Conservation (phyloP, 2,329 filamentous ascomycete species). For the Cladophialophora exuberans region DNA sequence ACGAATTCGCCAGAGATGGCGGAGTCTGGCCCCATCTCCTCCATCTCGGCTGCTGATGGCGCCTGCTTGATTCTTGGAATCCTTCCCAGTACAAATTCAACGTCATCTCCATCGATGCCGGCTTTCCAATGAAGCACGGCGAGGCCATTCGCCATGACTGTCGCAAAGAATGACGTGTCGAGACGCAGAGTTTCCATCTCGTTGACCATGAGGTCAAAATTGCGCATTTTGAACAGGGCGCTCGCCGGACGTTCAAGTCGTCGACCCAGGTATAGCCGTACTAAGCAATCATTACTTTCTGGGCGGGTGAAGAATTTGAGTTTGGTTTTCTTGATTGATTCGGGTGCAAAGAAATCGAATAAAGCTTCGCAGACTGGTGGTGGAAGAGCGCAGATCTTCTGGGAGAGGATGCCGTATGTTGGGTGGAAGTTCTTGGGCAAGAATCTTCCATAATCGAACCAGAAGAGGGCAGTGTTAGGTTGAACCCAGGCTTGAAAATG, state of each 20-base stretch:
- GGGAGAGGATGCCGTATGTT: neutral
- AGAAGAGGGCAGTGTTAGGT: neutral
- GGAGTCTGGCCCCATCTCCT: no score
- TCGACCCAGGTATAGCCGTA: constrained; percentile 54
- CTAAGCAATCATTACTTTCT: constrained; percentile 50
- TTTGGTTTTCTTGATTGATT: neutral
- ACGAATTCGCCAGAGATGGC: neutral
- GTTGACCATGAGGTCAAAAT: constrained; percentile 35
- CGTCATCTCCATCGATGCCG: constrained; percentile 55
- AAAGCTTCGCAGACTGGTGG: neutral
- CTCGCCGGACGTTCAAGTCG: constrained; percentile 15
- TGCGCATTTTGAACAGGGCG: constrained; percentile 11
- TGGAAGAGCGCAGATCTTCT: neutral
- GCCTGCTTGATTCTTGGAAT: neutral
- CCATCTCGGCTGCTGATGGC: no score
- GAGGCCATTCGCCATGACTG: constrained; percentile 54
- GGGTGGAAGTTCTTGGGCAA: neutral
- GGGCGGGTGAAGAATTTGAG: neutral
- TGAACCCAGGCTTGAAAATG: neutral
- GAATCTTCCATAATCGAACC: neutral
- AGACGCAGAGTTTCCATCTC: constrained; percentile 53
- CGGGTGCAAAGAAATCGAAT: neutral
- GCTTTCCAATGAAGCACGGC: constrained; percentile 56
- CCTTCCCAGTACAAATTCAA: constrained; percentile 59
- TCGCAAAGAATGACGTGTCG: constrained; percentile 41